phyloP scores from a whole-genome alignment of 331 rosid species.

The Rosa hybrid region DNA sequence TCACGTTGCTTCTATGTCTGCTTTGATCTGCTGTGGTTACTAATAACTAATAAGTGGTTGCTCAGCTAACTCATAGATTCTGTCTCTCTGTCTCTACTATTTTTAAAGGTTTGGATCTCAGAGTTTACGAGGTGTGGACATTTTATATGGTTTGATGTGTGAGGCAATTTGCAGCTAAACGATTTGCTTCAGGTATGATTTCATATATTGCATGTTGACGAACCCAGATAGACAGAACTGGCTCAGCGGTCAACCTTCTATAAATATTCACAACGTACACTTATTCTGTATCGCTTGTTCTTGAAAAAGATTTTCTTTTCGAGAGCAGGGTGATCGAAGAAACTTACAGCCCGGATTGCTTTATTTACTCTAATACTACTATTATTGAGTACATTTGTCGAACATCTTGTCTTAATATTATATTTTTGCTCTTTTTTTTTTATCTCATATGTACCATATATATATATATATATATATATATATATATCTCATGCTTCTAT shows the following conservation, averaged over 20 bases:
- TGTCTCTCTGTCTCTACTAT: slow-evolving; percentile 34
- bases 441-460: too few relatives aligned
- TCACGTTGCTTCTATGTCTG: slow-evolving; percentile 41
- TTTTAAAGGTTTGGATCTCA: not conserved
- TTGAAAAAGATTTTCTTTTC: not conserved
- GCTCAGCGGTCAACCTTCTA: slow-evolving; percentile 11
- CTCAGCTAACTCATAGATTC: slow-evolving; percentile 53
- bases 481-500: not conserved
- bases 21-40: slow-evolving; percentile 25
- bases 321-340: not conserved
- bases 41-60: slow-evolving; percentile 37
- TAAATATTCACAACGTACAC: not conserved
- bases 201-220: not conserved
- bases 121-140: not conserved
- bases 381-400: not conserved
- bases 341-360: not conserved
- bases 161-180: slow-evolving; percentile 11
- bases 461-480: too few relatives aligned
- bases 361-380: not conserved
- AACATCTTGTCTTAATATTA: not conserved
- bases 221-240: slow-evolving; percentile 17
- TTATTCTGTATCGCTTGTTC: not conserved
- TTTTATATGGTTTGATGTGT: not conserved
- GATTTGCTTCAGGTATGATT: slow-evolving; percentile 17
- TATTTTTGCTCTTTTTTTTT: not conserved